These are phyloP conservation scores for Fusarium begoniae DNA, from an alignment of 2,329 filamentous ascomycete species.

Conservation along the genomic window DNA sequence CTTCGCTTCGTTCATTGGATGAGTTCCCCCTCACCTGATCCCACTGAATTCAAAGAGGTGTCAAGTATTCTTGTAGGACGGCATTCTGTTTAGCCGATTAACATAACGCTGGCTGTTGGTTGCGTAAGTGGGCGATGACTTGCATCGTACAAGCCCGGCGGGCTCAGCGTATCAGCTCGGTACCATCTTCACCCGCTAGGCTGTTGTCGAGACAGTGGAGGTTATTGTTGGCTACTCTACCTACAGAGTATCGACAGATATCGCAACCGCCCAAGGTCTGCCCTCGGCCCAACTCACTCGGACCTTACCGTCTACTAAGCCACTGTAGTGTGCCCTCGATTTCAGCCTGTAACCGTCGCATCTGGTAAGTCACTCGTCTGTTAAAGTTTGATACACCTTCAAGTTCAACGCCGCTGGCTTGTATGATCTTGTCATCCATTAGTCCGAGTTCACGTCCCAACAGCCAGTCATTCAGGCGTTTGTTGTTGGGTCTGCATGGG, in stretches of 20 bases:
- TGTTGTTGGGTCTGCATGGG: neutral
- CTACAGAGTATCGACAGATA: neutral
- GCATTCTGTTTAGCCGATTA: neutral
- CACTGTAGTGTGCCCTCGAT: slow-evolving; percentile 21
- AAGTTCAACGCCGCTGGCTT: slow-evolving; percentile 23
- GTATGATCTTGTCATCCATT: slow-evolving; percentile 18
- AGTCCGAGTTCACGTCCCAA: slow-evolving; percentile 10
- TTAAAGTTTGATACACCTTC: slow-evolving; percentile 32
- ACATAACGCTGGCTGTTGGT: neutral
- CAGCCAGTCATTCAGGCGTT: neutral
- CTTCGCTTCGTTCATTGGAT: neutral
- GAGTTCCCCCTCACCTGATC: neutral
- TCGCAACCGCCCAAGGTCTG: neutral
- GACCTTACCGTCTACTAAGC: slow-evolving; percentile 39
- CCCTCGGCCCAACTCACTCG: slow-evolving; percentile 36
- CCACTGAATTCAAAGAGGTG: neutral
- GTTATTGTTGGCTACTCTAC: neutral
- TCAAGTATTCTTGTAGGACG: neutral
- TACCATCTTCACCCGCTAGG: neutral
- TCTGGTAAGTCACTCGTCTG: slow-evolving; percentile 25
- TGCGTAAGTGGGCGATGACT: neutral
- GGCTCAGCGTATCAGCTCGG: slow-evolving; percentile 5
- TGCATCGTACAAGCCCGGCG: neutral
- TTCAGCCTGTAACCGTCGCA: slow-evolving; percentile 25
- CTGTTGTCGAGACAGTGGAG: slow-evolving; percentile 4